These are phyloP conservation scores for Aciculosporium take DNA, from an alignment of 2,329 filamentous ascomycete genomes.

Conservation along the genomic window DNA sequence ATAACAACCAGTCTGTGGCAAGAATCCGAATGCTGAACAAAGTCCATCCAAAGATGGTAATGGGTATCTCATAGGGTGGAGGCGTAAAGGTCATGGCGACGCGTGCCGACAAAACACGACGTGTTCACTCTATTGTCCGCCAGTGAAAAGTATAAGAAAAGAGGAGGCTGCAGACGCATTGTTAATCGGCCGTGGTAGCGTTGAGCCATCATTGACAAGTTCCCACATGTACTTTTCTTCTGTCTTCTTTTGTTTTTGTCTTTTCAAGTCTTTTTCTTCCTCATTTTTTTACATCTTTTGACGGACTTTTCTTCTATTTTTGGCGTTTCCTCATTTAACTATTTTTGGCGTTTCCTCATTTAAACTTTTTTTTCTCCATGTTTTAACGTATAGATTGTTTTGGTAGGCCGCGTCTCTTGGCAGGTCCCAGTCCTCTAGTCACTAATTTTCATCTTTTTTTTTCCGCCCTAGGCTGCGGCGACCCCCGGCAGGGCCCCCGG, in stretches of 20 bases:
- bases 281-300: neutral
- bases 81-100: neutral
- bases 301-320: slow-evolving; percentile 5
- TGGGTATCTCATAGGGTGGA: slow-evolving; percentile 13
- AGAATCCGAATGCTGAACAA: neutral
- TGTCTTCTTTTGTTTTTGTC: slow-evolving; percentile 3
- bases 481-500: too few species aligned
- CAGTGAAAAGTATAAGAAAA: neutral
- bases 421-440: neutral
- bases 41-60: neutral
- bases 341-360: neutral
- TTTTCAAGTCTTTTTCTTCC: slow-evolving; percentile 6
- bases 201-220: slow-evolving; percentile 9
- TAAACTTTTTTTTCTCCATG: neutral
- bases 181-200: neutral
- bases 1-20: neutral
- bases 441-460: neutral
- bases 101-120: neutral
- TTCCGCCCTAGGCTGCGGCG: too few species aligned
- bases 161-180: neutral
- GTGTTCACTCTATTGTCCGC: neutral
- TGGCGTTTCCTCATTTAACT: slow-evolving; percentile 3
- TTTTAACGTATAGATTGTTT: neutral
- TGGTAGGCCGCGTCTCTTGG: neutral
- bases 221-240: neutral